phyloP scores from a whole-genome alignment of 768 basidiomycete genomes.

The Leccinum boreale region DNA sequence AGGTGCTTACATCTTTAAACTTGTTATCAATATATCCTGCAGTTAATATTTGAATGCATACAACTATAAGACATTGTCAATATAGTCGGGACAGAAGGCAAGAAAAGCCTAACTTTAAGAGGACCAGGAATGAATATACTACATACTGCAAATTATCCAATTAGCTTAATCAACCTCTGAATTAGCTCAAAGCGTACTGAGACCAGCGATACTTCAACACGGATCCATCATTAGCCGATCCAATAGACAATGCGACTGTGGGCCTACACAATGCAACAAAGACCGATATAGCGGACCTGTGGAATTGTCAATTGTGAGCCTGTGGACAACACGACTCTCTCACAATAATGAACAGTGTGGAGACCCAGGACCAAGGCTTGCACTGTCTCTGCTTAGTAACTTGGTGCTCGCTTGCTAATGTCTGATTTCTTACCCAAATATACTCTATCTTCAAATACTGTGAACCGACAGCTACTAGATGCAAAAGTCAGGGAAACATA shows the following conservation, averaged over 20 bases:
- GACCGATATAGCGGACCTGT: not conserved
- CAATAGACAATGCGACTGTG: not conserved
- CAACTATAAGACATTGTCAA: not conserved
- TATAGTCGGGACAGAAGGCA: not conserved
- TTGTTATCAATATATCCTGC: not conserved
- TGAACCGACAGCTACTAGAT: not conserved
- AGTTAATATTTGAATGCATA: not conserved
- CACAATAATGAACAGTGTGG: conserved; percentile 8
- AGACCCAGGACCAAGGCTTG: conserved; percentile 10
- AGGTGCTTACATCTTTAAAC: conserved; percentile 10
- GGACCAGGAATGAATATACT: conserved; percentile 3
- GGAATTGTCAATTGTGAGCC: not conserved
- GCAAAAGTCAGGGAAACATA: not conserved
- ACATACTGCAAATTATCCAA: not conserved
- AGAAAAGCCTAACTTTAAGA: not conserved
- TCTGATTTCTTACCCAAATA: conserved; percentile 12
- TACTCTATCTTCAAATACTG: conserved; percentile 9
- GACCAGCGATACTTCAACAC: not conserved
- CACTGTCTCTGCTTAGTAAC: not conserved
- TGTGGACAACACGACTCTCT: too few relatives aligned
- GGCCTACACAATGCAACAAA: conserved; percentile 2
- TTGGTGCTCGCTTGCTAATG: fast-evolving
- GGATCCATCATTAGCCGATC: not conserved
- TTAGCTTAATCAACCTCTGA: not conserved
- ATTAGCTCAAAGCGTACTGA: not conserved